Base-by-base conservation (phyloP, 306 rosid genomes). In the Cotoneaster glaucophyllus region DNA sequence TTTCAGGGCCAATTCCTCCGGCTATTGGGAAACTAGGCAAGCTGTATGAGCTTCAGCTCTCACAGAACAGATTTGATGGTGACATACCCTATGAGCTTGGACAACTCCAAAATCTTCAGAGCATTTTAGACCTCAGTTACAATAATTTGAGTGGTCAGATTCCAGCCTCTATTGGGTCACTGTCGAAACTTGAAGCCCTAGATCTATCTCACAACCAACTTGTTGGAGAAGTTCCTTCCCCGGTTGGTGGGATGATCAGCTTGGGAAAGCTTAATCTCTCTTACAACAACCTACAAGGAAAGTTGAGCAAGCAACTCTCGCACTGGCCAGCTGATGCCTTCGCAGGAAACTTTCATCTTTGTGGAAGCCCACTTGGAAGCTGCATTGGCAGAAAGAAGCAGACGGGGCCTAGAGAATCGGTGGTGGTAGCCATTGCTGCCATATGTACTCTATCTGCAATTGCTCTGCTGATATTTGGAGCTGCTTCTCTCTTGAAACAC, bases 121-220 rank as follows among this genome's bases (percentile, higher is more conserved):
- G 86, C 85, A 64, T 86, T 63, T 82, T 95, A 44, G 93, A 92
- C 90, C 90, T 92, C 82, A 88, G 97, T 84, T 77, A 83, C 90
- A 95, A 95, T 75, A 86, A 85, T 82, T 85, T 95, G 69, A 87
- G 87, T 8, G 97, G 97, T 67, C 77, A 67, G 14, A 95, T 95
- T 65, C 99, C 99, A 8, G 54, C 86, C 14, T 83, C 87, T 14
- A 76, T 95, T 44, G 90, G 87, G 61, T 71, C 80, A 7, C 82
- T 90, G 48, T 71, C 90, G 2, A 95, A 90, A 73, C 88, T 95
- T 21, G 97, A 89, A 82, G 89, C 82, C 6, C 99, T 92, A 68
- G 91, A 95, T 86, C 96, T 92, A 72, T 95, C 99, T 28, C 88
- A 87, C 83, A 95, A 95, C 83, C 96, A 86, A 53, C 91, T 95